phyloP scores from a whole-genome alignment of 2,329 filamentous ascomycete species.

The Phaeosphaeriaceae sp. region DNA sequence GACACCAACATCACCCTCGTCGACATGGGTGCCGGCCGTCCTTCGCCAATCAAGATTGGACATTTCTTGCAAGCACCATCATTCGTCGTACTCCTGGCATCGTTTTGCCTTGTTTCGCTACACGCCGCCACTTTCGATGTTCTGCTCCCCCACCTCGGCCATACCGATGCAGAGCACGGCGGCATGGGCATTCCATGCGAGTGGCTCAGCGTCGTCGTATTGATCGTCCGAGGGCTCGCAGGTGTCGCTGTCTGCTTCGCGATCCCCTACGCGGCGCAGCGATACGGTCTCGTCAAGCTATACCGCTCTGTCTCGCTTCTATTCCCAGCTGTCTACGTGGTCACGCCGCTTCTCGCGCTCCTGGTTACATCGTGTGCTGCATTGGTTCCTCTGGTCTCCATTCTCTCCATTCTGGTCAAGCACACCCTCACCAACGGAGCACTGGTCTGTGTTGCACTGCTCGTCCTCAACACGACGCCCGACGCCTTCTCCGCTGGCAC shows the following conservation, averaged over 20 bases:
- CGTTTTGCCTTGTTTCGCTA: constrained; percentile 62
- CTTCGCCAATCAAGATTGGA: constrained; percentile 52
- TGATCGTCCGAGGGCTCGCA: constrained; percentile 52
- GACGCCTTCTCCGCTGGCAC: constrained; percentile 57
- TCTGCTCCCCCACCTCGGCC: constrained; percentile 56
- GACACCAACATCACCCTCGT: constrained; percentile 44
- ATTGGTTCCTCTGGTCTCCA: constrained; percentile 47
- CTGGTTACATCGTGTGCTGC: constrained; percentile 43
- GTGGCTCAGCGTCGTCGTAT: constrained; percentile 52
- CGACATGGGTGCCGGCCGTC: constrained; percentile 45
- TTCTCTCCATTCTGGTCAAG: constrained; percentile 52
- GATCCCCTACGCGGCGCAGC: constrained; percentile 47
- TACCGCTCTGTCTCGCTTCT: constrained; percentile 51
- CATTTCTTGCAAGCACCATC: constrained; percentile 57
- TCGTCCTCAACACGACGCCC: constrained; percentile 57
- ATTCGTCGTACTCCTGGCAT: constrained; percentile 54
- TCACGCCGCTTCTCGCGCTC: constrained; percentile 50
- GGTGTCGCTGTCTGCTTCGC: constrained; percentile 48
- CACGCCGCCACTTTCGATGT: constrained; percentile 62
- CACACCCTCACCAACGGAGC: constrained; percentile 52
- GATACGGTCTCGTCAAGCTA: constrained; percentile 51
- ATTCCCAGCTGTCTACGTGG: constrained; percentile 50
- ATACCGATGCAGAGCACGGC: constrained; percentile 52
- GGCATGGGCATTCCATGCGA: constrained; percentile 57
- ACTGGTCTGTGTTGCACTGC: constrained; percentile 52